These are phyloP conservation scores for Diplodia intermedia DNA, from an alignment of 2,329 filamentous ascomycete genomes.

Conservation along the genomic window DNA sequence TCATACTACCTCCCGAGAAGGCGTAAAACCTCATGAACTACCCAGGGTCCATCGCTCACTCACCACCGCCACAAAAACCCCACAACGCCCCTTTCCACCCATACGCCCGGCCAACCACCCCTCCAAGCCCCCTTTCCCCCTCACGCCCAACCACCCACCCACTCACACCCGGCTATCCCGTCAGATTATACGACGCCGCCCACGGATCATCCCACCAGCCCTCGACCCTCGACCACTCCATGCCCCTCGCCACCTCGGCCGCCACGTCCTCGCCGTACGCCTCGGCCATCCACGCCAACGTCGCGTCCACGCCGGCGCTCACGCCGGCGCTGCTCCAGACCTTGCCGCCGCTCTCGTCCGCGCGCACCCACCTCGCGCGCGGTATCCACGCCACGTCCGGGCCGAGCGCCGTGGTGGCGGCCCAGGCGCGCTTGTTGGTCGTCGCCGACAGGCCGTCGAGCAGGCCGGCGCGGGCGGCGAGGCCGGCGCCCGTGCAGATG, in stretches of 20 bases:
- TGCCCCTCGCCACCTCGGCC: conserved; percentile 54
- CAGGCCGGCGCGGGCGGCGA: conserved; percentile 65
- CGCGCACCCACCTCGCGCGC: conserved; percentile 65
- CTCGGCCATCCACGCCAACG: conserved; percentile 62
- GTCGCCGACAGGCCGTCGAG: conserved; percentile 68
- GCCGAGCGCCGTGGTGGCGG: conserved; percentile 57
- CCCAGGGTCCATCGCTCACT: not conserved
- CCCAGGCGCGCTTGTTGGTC: conserved; percentile 70
- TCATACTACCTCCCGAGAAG: no score
- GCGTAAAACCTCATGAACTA: not conserved
- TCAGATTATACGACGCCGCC: conserved; percentile 1
- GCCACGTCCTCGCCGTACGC: conserved; percentile 63
- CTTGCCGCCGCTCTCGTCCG: conserved; percentile 61
- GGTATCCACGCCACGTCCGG: conserved; percentile 58
- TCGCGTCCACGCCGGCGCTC: conserved; percentile 67
- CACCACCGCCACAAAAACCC: no score
- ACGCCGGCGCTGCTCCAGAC: conserved; percentile 71
- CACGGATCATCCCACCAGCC: conserved; percentile 58
- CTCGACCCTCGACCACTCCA: conserved; percentile 58
- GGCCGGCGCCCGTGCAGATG: conserved; percentile 69
- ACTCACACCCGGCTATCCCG: not conserved
- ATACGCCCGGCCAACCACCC: no score
- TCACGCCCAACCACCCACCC: not conserved
- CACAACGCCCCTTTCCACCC: no score
- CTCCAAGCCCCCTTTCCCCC: not conserved